These are phyloP conservation scores for Talaromyces stipitatus DNA, from an alignment of 495 filamentous ascomycete genomes.

Conservation along the genomic window DNA sequence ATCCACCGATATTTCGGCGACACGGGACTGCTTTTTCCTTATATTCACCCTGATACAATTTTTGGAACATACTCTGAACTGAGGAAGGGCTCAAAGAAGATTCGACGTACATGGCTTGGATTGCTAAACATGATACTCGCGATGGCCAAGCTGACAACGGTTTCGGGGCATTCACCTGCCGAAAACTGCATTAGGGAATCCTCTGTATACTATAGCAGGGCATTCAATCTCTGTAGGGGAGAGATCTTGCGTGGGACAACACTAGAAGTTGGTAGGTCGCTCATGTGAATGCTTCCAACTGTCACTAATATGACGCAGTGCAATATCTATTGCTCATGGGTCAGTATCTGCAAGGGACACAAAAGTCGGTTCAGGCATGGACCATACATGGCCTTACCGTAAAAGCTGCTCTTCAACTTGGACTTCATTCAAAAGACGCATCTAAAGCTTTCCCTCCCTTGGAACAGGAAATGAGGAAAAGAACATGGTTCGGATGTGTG, in stretches of 20 bases:
- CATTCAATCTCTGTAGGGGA: too few species aligned
- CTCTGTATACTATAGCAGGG: too few species aligned
- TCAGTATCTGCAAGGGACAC: slow-evolving; percentile 38
- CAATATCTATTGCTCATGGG: slow-evolving; percentile 32
- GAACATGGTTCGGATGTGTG: slow-evolving; percentile 39
- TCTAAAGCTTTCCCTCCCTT: slow-evolving; percentile 20
- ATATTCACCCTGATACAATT: slow-evolving; percentile 27
- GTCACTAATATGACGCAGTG: slow-evolving; percentile 9
- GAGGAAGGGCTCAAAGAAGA: slow-evolving; percentile 20
- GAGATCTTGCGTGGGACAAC: too few species aligned
- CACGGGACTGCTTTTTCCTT: slow-evolving; percentile 34
- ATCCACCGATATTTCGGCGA: slow-evolving; percentile 29
- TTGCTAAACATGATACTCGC: slow-evolving; percentile 70
- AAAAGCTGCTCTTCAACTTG: slow-evolving; percentile 31
- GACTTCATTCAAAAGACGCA: slow-evolving; percentile 31
- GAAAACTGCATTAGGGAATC: too few species aligned
- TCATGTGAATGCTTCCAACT: too few species aligned
- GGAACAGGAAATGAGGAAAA: slow-evolving; percentile 31
- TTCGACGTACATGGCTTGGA: slow-evolving; percentile 51
- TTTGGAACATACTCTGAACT: slow-evolving; percentile 28
- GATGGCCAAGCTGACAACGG: slow-evolving; percentile 49
- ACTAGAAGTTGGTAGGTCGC: slow-evolving; percentile 29
- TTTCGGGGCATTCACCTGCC: too few species aligned
- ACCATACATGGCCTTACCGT: slow-evolving; percentile 34
- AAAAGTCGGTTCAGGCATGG: slow-evolving; percentile 37